phyloP scores from a whole-genome alignment of 2,329 filamentous ascomycete genomes.

The Clonostachys chloroleuca region DNA sequence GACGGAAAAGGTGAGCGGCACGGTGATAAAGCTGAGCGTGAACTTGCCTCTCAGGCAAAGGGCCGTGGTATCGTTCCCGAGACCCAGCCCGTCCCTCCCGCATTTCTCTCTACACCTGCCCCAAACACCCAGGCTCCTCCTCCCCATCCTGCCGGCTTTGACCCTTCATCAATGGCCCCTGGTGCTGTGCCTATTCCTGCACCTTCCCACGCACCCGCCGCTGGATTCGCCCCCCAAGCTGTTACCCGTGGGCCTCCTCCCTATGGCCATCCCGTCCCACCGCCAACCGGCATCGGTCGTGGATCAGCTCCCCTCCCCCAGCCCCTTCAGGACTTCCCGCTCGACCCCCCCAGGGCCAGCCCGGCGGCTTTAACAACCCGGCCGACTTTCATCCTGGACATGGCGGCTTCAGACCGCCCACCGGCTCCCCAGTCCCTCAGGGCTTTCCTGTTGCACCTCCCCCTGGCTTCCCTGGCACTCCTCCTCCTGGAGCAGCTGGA shows the following conservation, averaged over 20 bases:
- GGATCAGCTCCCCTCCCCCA: constrained; percentile 33
- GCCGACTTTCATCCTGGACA: constrained; percentile 39
- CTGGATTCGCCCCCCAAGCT: constrained; percentile 21
- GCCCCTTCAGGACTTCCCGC: constrained; percentile 46
- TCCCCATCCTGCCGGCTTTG: constrained; percentile 20
- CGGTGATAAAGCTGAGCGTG: constrained; percentile 88
- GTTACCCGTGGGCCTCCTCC: constrained; percentile 29
- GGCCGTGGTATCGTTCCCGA: constrained; percentile 89
- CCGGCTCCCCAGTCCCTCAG: constrained; percentile 25
- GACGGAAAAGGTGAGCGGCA: constrained; percentile 96
- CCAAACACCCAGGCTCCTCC: constrained; percentile 6
- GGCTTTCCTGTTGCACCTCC: constrained; percentile 24
- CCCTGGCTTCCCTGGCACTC: constrained; percentile 28
- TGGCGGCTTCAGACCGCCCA: constrained; percentile 28
- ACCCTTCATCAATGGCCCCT: constrained; percentile 15
- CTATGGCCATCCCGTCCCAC: constrained; percentile 17
- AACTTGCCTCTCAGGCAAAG: constrained; percentile 86
- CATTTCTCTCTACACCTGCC: constrained; percentile 48
- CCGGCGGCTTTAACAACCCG: constrained; percentile 35
- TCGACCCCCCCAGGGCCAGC: constrained; percentile 40
- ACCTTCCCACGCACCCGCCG: constrained; percentile 12
- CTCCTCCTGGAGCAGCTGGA: constrained; percentile 22
- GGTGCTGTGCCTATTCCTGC: constrained; percentile 10
- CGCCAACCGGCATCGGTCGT: constrained; percentile 13
- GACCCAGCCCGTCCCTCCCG: constrained; percentile 69